Percentiles rank a stretch among this genome's conserved stretches.
These are phyloP conservation scores for Trichoderma brevicompactum DNA, from an alignment of 2,329 filamentous ascomycete genomes.

Conservation along the genomic window DNA sequence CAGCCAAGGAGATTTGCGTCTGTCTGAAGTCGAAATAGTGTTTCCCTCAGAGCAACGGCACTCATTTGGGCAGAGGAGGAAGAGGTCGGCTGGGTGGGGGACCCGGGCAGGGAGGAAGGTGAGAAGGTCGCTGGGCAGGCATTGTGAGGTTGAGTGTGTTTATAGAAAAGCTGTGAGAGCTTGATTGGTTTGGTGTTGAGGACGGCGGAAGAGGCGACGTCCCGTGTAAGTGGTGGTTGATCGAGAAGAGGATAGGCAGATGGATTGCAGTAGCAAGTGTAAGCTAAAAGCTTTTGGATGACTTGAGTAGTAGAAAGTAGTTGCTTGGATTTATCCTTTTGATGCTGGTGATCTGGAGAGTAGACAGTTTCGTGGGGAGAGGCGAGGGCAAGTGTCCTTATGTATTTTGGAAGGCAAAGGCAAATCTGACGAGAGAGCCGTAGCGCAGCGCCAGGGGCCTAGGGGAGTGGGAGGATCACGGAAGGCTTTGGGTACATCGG, in stretches of 20 bases:
- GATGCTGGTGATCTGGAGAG: constrained; percentile 26
- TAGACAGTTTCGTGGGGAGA: constrained; percentile 21
- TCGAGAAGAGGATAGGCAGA: constrained; percentile 5
- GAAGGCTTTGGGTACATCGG: neutral
- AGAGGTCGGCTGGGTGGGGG: constrained; percentile 68
- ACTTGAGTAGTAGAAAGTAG: neutral
- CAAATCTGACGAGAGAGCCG: constrained; percentile 40
- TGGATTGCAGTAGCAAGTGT: constrained; percentile 13
- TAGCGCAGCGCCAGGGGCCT: constrained; percentile 8
- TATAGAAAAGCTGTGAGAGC: constrained; percentile 18
- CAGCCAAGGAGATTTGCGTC: constrained; percentile 34
- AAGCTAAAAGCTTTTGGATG: neutral
- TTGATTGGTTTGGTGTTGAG: constrained; percentile 28
- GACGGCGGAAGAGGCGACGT: constrained; percentile 23
- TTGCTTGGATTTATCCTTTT: neutral
- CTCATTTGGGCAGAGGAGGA: constrained; percentile 66
- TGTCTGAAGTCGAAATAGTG: neutral
- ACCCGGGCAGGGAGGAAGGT: constrained; percentile 69
- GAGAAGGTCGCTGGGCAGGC: constrained; percentile 65
- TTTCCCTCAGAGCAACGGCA: constrained; percentile 37
- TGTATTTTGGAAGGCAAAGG: constrained; percentile 38
- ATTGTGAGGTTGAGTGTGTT: constrained; percentile 43
- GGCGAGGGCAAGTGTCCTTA: constrained; percentile 36
- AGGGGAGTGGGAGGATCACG: neutral
- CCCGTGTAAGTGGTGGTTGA: constrained; percentile 24